Evolutionary conservation across 2,329 filamentous ascomycete genomes (phyloP).

Genomic region (Cercospora canescens): DNA sequence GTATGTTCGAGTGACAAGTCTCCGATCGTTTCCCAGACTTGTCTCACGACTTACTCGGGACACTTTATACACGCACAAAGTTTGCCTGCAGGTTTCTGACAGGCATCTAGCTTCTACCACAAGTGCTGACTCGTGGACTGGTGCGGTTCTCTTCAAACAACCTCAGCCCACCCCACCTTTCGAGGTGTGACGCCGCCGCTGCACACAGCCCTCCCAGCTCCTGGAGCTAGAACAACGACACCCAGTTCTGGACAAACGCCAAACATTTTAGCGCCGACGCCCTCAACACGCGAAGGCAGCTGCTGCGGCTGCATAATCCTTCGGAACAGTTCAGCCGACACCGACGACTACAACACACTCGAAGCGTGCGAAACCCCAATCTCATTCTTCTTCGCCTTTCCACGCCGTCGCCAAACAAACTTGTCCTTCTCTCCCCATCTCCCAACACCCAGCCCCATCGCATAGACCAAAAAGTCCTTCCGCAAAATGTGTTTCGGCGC

Average conservation of each 20-base stretch:
- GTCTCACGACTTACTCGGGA: slow-evolving; percentile 6
- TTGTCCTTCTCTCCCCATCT: background rate
- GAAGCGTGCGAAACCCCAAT: background rate
- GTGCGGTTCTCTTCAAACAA: background rate
- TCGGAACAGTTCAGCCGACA: background rate
- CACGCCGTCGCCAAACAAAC: background rate
- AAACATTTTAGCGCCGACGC: background rate
- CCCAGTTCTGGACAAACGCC: background rate
- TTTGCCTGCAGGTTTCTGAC: background rate
- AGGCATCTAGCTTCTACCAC: slow-evolving; percentile 6
- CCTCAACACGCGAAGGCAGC: background rate
- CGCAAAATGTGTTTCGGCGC: slow-evolving; percentile 10
- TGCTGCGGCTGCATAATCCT: background rate
- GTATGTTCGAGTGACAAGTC: background rate
- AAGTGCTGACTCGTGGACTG: background rate
- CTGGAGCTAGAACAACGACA: background rate
- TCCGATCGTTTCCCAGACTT: background rate
- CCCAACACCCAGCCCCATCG: too few relatives aligned
- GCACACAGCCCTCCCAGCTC: background rate
- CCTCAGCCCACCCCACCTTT: background rate
- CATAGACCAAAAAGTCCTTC: background rate
- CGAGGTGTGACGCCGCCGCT: background rate
- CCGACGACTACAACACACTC: background rate
- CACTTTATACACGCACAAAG: background rate
- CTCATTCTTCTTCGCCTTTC: background rate